These are phyloP conservation scores for Fusarium austroafricanum DNA, from an alignment of 2,329 filamentous ascomycete genomes.

Conservation along the genomic window DNA sequence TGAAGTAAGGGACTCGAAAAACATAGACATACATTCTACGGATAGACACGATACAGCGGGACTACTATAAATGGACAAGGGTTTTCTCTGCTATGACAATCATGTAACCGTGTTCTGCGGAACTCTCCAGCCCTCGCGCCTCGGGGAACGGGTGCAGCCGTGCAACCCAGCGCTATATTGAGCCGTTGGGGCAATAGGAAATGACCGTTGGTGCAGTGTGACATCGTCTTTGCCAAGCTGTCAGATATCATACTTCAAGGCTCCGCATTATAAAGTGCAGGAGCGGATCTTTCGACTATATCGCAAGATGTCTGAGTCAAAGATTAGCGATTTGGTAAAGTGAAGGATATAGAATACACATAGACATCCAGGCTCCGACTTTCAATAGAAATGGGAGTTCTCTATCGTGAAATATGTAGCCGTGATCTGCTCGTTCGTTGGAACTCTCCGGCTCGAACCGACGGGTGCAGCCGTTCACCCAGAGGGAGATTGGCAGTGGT, in stretches of 20 bases:
- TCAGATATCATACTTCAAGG: no score
- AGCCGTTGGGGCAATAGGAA: no score
- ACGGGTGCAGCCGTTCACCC: not conserved
- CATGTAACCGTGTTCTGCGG: not conserved
- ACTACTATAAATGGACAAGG: not conserved
- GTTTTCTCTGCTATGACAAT: no score
- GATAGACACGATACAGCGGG: not conserved
- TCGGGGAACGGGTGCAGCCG: no score
- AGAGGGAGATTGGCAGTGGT: no score
- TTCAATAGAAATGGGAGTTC: not conserved
- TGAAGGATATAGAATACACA: not conserved
- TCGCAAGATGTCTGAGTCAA: constrained; percentile 14
- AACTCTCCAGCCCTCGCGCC: no score
- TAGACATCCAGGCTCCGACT: not conserved
- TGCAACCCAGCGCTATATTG: no score
- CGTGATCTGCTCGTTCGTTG: not conserved
- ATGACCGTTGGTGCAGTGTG: no score
- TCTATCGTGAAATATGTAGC: not conserved
- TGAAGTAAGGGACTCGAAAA: constrained; percentile 11
- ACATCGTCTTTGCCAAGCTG: not conserved
- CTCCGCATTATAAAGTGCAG: no score
- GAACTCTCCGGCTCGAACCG: no score
- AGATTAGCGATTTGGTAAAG: constrained; percentile 40
- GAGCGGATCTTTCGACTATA: no score
- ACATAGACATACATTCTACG: not conserved